These are phyloP conservation scores for Panicum miliaceum DNA, from an alignment of 176 grass and related monocot species.

Conservation along the genomic window DNA sequence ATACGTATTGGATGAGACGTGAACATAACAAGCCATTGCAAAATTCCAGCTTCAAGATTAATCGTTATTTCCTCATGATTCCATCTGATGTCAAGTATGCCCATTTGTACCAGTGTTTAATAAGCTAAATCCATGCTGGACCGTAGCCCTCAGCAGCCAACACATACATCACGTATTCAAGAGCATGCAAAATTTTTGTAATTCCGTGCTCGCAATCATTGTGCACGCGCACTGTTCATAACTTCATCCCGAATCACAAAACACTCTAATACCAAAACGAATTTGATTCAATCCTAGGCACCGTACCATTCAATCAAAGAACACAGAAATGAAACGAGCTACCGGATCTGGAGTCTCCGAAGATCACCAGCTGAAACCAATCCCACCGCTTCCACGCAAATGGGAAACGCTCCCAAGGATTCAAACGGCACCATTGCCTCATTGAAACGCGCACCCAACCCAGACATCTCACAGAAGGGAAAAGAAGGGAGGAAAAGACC, in stretches of 20 bases:
- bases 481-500: constrained; percentile 10
- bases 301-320: background rate
- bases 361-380: background rate
- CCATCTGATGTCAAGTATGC: background rate
- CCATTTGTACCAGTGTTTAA: background rate
- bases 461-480: background rate
- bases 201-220: background rate
- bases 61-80: background rate
- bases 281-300: background rate
- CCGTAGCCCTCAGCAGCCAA: background rate
- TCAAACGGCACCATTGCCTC: background rate
- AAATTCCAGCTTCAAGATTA: background rate
- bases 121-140: background rate
- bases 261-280: background rate
- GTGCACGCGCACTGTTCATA: background rate
- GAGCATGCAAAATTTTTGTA: background rate
- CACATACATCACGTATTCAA: background rate
- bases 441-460: background rate
- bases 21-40: background rate
- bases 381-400: background rate
- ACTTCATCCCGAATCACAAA: background rate
- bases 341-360: background rate
- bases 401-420: background rate
- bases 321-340: background rate
- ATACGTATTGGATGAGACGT: background rate